Base-by-base conservation (phyloP, 306 rosid species). In the Rubus parviflorus region DNA sequence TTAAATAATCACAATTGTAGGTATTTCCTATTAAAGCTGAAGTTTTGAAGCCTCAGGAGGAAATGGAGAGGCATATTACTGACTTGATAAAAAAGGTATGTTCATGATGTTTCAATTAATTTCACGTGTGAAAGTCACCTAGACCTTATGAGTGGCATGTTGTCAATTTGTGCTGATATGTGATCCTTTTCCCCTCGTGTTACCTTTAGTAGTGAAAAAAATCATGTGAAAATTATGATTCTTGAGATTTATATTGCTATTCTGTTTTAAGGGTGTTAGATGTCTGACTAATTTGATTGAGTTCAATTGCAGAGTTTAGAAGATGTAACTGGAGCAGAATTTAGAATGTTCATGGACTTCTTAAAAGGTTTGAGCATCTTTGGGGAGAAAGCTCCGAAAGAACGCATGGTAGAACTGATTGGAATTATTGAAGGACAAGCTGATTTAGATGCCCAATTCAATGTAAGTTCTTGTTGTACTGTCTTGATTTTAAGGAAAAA, bases 1-100 rank as follows among this genome's bases (percentile, higher is more conserved):
- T 80, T 86, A 60, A 75, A 66, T 71, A 58, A 75, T 74, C 86
- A 14, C 20, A 68, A 51, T 73, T 74, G 77, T 81, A 95, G 99
- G 97, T 95, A 74, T 92, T 95, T 74, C 94, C 99, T 74, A 82
- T 89, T 45, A 95, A 92, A 88, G 83, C 85, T 51, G 99, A 95
- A 85, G 88, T 95, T 62, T 75, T 95, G 86, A 95, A 91, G 85
- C 99, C 97, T 72, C 96, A 80, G 49, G 97, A 92, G 80, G 97
- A 92, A 85, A 95, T 92, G 99, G 97, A 95, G 86, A 89, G 97
- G 77, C 97, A 95, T 80, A 95, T 95, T 79, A 95, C 99, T 72
- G 96, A 95, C 83, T 86, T 95, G 79, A 89, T 95, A 76, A 92
- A 95, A 84, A 95, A 87, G 90, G 99, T 91, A 66, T 81, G 38